These are phyloP conservation scores for Chlamydomonas incerta DNA, from an alignment of 139 green algal genomes.

Conservation along the genomic window DNA sequence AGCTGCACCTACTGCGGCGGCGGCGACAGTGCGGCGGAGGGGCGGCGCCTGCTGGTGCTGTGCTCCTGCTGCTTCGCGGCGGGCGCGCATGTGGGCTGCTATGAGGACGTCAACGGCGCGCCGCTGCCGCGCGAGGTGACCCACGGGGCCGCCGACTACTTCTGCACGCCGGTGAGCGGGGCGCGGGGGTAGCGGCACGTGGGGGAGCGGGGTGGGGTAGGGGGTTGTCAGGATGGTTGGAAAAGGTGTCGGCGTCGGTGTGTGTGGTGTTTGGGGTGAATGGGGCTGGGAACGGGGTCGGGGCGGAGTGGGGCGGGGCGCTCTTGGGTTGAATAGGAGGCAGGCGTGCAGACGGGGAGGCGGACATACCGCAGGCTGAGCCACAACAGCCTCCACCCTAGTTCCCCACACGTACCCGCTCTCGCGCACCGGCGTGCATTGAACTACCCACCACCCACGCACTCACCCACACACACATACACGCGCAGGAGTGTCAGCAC, in stretches of 20 bases:
- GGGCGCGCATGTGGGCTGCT: slow-evolving; percentile 54
- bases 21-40: slow-evolving; percentile 36
- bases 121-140: slow-evolving; percentile 17
- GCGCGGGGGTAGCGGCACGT: neutral
- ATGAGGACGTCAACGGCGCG: slow-evolving; percentile 40
- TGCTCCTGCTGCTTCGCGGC: slow-evolving; percentile 53
- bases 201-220: neutral
- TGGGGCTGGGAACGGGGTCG: too few relatives aligned
- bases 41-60: slow-evolving; percentile 45
- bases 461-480: too few relatives aligned
- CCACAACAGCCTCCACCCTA: too few relatives aligned
- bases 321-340: too few relatives aligned
- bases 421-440: too few relatives aligned
- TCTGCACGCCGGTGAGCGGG: neutral
- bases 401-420: too few relatives aligned
- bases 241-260: neutral
- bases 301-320: too few relatives aligned
- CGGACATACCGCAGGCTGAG: too few relatives aligned
- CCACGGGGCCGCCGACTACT: neutral
- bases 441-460: too few relatives aligned
- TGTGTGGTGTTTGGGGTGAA: too few relatives aligned
- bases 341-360: too few relatives aligned
- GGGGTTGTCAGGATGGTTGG: too few relatives aligned
- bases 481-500: slow-evolving; percentile 23
- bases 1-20: slow-evolving; percentile 45